These are phyloP conservation scores for Zanthoxylum bungeanum DNA, from an alignment of 345 rosid species.

Conservation along the genomic window DNA sequence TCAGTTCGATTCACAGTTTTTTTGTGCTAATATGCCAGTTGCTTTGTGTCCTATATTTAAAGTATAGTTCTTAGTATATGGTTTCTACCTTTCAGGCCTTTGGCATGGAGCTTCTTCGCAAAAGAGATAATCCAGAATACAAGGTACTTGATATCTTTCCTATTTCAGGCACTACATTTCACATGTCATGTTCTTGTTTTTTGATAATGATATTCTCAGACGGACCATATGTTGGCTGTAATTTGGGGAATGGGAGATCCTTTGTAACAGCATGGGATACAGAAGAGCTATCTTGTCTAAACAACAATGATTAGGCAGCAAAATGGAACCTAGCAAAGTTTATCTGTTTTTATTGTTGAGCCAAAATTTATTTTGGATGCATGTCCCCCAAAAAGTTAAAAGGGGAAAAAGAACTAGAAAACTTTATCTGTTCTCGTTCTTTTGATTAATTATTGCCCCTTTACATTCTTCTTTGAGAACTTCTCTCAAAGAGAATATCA, in stretches of 20 bases:
- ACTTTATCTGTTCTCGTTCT: neutral
- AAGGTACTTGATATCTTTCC: constrained; percentile 50
- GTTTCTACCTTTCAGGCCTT: constrained; percentile 57
- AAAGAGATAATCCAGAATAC: constrained; percentile 86
- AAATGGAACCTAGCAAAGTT: neutral
- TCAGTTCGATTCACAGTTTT: neutral
- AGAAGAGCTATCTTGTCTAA: constrained; percentile 1
- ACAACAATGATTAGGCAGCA: no score
- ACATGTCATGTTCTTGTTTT: neutral
- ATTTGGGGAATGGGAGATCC: neutral
- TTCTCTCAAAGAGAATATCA: neutral
- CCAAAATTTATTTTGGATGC: neutral
- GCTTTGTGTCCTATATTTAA: constrained; percentile 9
- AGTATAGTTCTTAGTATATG: constrained; percentile 1
- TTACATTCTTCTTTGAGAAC: neutral
- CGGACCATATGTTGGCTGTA: neutral
- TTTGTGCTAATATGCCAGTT: no score
- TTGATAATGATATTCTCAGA: neutral
- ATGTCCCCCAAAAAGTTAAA: neutral
- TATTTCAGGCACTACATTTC: neutral
- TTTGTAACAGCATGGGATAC: neutral
- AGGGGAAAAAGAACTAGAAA: neutral
- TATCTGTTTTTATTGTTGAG: neutral
- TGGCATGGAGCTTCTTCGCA: constrained; percentile 97
- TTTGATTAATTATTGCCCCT: neutral